Percentiles rank a stretch among this genome's conserved stretches.
phyloP scores from a whole-genome alignment of 129 eudicot genomes.

The Pittosporum tobira region DNA sequence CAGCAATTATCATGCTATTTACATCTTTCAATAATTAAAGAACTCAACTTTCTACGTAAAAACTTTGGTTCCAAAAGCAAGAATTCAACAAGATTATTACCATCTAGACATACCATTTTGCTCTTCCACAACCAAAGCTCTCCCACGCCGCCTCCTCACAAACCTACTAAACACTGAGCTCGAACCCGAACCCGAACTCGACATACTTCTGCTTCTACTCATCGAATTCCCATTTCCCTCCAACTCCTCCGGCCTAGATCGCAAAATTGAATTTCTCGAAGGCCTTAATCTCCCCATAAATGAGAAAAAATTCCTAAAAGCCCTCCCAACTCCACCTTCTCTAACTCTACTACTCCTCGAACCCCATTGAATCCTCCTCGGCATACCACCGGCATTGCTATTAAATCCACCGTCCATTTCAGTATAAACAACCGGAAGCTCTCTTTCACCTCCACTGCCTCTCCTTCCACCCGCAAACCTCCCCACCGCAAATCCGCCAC shows the following conservation, averaged over 20 bases:
- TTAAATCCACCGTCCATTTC: slow-evolving; percentile 64
- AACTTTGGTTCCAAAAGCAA: slow-evolving; percentile 2
- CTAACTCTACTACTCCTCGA: slow-evolving; percentile 32
- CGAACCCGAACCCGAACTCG: slow-evolving; percentile 24
- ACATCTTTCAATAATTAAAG: slow-evolving; percentile 1
- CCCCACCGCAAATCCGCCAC: slow-evolving; percentile 79
- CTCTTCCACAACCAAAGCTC: slow-evolving; percentile 38
- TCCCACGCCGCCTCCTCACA: slow-evolving; percentile 33
- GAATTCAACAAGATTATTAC: slow-evolving; percentile 13
- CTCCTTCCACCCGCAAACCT: slow-evolving; percentile 38
- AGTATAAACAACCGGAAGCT: slow-evolving; percentile 51
- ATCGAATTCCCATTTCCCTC: slow-evolving; percentile 5
- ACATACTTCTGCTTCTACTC: slow-evolving; percentile 36
- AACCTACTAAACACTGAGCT: slow-evolving; percentile 40
- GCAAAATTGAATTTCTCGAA: slow-evolving; percentile 9
- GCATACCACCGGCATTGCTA: slow-evolving; percentile 29
- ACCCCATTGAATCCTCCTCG: slow-evolving; percentile 46
- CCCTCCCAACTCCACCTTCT: slow-evolving; percentile 45
- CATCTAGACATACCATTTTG: slow-evolving; percentile 36
- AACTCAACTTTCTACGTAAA: slow-evolving; percentile 3
- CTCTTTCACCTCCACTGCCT: slow-evolving; percentile 30
- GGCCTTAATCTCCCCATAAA: slow-evolving; percentile 48
- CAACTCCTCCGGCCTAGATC: not conserved
- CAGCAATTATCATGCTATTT: slow-evolving; percentile 11
- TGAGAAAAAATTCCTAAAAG: slow-evolving; percentile 45